Conservation (phyloP, 805 yeast genomes). For the Candida nonsorbophila region DNA sequence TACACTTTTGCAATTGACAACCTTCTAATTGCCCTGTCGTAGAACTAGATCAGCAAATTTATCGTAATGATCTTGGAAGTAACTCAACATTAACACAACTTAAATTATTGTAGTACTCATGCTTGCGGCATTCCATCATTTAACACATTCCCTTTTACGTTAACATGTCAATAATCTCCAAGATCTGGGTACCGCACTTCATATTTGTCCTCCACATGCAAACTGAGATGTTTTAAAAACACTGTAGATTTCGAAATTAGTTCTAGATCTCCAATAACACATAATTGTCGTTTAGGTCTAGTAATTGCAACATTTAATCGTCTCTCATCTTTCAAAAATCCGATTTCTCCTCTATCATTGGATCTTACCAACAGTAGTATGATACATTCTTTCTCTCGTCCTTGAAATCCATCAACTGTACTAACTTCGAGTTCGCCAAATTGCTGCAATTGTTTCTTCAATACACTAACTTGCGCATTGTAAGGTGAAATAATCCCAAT, state of each 20-base stretch:
- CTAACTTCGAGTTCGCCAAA: slow-evolving; percentile 57
- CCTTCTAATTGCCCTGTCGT: no score
- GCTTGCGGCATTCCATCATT: no score
- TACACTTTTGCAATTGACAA: no score
- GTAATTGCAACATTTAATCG: slow-evolving; percentile 93
- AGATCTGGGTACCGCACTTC: slow-evolving; percentile 61
- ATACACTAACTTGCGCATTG: slow-evolving; percentile 70
- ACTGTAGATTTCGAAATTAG: slow-evolving; percentile 42
- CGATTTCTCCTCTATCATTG: slow-evolving; percentile 65
- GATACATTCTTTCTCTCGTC: slow-evolving; percentile 87
- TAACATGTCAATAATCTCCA: slow-evolving; percentile 15
- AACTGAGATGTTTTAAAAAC: slow-evolving; percentile 61
- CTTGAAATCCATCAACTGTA: slow-evolving; percentile 96
- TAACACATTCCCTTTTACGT: no score
- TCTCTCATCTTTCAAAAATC: slow-evolving; percentile 74
- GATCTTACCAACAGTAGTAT: slow-evolving; percentile 78
- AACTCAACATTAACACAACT: no score
- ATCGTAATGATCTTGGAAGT: no score
- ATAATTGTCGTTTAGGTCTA: slow-evolving; percentile 78
- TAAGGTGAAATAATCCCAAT: slow-evolving; percentile 92
- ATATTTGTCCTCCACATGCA: slow-evolving; percentile 61
- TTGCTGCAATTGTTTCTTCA: slow-evolving; percentile 43
- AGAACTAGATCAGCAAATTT: no score
- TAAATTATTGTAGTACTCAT: no score
- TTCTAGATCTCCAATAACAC: slow-evolving; percentile 84